Conservation (phyloP, 1,284 basidiomycete genomes). For the Peniophora sp. region DNA sequence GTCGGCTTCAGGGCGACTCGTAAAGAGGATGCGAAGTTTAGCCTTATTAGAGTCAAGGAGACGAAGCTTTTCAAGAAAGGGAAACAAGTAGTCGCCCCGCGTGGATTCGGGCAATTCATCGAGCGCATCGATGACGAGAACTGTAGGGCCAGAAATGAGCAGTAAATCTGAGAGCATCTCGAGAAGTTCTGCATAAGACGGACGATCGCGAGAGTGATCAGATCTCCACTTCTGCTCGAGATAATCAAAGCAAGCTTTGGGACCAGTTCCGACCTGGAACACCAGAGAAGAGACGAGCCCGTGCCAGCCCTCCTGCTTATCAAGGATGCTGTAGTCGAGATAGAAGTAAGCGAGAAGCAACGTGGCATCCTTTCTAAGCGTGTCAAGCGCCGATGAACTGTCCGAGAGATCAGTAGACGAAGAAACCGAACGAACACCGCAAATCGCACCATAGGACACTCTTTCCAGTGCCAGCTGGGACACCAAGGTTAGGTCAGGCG, state of each 20-base stretch:
- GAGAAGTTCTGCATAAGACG: neutral
- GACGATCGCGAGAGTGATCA: neutral
- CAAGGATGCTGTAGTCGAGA: neutral
- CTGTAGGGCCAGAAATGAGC: neutral
- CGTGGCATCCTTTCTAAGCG: neutral
- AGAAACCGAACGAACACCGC: too few relatives aligned
- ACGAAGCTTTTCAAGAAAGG: neutral
- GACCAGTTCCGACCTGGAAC: neutral
- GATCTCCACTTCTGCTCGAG: too few relatives aligned
- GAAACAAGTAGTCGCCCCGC: neutral
- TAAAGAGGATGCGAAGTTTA: neutral
- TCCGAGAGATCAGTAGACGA: too few relatives aligned
- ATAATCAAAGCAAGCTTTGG: too few relatives aligned
- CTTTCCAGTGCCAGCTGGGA: slow-evolving; percentile 4
- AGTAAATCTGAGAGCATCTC: neutral
- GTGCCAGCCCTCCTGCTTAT: neutral
- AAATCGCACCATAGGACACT: slow-evolving; percentile 6
- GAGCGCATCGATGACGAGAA: neutral
- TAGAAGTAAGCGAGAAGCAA: neutral
- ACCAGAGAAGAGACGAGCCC: neutral
- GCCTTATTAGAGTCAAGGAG: neutral
- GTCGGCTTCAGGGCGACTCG: neutral
- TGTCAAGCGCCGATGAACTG: neutral
- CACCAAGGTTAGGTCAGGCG: neutral
- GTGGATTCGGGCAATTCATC: neutral